Conservation (phyloP, 352 stramenopile genomes). For the Phytophthora brassicae region DNA sequence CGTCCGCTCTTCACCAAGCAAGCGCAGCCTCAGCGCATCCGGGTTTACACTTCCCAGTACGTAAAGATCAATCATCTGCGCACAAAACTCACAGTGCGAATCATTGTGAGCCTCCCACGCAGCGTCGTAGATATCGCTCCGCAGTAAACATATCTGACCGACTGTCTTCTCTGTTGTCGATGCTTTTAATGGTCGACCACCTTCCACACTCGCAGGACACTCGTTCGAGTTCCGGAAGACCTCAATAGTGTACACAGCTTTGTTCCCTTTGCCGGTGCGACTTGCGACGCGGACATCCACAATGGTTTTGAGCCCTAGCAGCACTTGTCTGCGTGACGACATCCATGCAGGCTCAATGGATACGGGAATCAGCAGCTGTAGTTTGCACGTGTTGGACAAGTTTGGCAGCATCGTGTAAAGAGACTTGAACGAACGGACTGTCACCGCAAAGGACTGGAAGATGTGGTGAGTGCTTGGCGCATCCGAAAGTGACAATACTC, state of each 20-base stretch:
- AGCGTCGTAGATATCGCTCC: slow-evolving; percentile 27
- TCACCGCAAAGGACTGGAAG: slow-evolving; percentile 19
- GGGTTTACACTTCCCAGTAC: slow-evolving; percentile 26
- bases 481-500: slow-evolving; percentile 24
- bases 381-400: slow-evolving; percentile 30
- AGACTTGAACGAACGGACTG: slow-evolving; percentile 12
- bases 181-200: slow-evolving; percentile 9
- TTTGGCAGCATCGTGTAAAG: slow-evolving; percentile 24
- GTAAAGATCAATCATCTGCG: slow-evolving; percentile 29
- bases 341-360: slow-evolving; percentile 28
- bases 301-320: slow-evolving; percentile 33
- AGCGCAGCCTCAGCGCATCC: slow-evolving; percentile 21
- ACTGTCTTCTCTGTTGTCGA: slow-evolving; percentile 24
- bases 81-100: slow-evolving; percentile 30
- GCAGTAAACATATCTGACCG: slow-evolving; percentile 21
- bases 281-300: slow-evolving; percentile 25
- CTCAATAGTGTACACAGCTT: slow-evolving; percentile 28
- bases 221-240: slow-evolving; percentile 23
- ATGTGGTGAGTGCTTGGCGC: slow-evolving; percentile 17
- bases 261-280: slow-evolving; percentile 13
- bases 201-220: slow-evolving; percentile 12
- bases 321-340: slow-evolving; percentile 19
- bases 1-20: slow-evolving; percentile 25
- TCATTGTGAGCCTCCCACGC: slow-evolving; percentile 28
- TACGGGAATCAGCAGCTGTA: slow-evolving; percentile 34